Evolutionary conservation across 768 basidiomycete genomes (phyloP).

Genomic region (Austroboletus festivus): DNA sequence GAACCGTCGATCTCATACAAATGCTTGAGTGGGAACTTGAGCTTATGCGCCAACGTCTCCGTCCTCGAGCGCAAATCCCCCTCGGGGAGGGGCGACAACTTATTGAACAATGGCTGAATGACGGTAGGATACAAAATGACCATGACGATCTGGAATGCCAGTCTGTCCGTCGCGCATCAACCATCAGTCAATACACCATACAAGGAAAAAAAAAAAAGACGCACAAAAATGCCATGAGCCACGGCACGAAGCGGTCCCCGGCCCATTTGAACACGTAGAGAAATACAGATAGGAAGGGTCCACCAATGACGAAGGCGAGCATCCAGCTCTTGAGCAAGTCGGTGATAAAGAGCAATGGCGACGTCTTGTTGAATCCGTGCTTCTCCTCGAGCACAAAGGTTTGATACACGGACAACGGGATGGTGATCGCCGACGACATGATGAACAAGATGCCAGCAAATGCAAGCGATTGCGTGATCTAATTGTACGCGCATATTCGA

Average conservation of each 20-base stretch:
- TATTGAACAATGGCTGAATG: slow-evolving; percentile 97
- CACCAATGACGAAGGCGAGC: slow-evolving; percentile 66
- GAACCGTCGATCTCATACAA: slow-evolving; percentile 97
- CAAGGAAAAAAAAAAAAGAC: slow-evolving; percentile 24
- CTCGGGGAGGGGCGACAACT: slow-evolving; percentile 77
- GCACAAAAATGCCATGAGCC: slow-evolving; percentile 90
- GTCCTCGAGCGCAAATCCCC: slow-evolving; percentile 78
- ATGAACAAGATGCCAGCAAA: slow-evolving; percentile 70
- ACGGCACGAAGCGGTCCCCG: slow-evolving; percentile 88
- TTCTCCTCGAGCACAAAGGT: slow-evolving; percentile 94
- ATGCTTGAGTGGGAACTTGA: slow-evolving; percentile 92
- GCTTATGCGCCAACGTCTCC: slow-evolving; percentile 70
- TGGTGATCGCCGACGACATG: slow-evolving; percentile 59
- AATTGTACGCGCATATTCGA: no score
- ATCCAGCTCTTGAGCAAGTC: slow-evolving; percentile 82
- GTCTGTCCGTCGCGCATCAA: slow-evolving; percentile 37
- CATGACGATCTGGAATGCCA: slow-evolving; percentile 81
- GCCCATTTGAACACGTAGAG: slow-evolving; percentile 91
- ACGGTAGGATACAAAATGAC: slow-evolving; percentile 79
- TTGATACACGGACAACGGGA: slow-evolving; percentile 78
- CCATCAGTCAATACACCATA: neutral
- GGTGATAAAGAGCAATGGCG: slow-evolving; percentile 65
- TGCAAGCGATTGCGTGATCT: slow-evolving; percentile 80
- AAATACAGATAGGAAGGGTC: slow-evolving; percentile 85
- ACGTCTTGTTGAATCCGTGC: slow-evolving; percentile 97